Conservation (phyloP, 208 protist species). For the Crithidia bombi region DNA sequence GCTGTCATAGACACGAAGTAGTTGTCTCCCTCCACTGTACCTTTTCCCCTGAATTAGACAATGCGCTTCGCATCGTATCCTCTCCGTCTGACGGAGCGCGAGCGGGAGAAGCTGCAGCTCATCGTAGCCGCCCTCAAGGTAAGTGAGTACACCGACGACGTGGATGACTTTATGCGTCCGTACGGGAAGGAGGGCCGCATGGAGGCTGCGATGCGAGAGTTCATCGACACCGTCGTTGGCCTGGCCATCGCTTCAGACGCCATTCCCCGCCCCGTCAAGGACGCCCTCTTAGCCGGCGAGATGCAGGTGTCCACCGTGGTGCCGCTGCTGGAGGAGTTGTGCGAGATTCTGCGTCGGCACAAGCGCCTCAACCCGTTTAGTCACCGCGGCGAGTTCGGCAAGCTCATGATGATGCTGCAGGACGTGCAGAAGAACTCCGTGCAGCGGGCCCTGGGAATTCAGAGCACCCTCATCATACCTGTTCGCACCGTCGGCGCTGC, state of each 20-base stretch:
- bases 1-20: too few relatives aligned
- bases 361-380: slow-evolving; percentile 97
- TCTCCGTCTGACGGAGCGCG: slow-evolving; percentile 71
- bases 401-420: slow-evolving; percentile 96
- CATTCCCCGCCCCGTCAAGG: slow-evolving; percentile 60
- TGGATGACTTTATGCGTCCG: slow-evolving; percentile 75
- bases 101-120: slow-evolving; percentile 87
- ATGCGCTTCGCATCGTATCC: slow-evolving; percentile 37
- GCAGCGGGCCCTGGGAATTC: slow-evolving; percentile 47
- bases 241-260: slow-evolving; percentile 80
- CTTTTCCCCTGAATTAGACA: not conserved
- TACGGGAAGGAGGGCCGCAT: slow-evolving; percentile 63
- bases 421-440: slow-evolving; percentile 85
- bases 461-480: slow-evolving; percentile 67
- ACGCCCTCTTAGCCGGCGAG: slow-evolving; percentile 54
- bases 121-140: slow-evolving; percentile 86
- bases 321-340: slow-evolving; percentile 87
- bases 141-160: slow-evolving; percentile 91
- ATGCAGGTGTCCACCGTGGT: slow-evolving; percentile 37
- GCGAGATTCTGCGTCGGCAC: slow-evolving; percentile 96
- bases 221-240: slow-evolving; percentile 82
- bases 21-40: slow-evolving; percentile 4
- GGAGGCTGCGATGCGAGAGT: slow-evolving; percentile 61
- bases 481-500: slow-evolving; percentile 87
- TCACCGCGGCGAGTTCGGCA: slow-evolving; percentile 95